These are phyloP conservation scores for Rhizopus delemar DNA, from an alignment of 371 early-diverging fungal species.

Conservation along the genomic window DNA sequence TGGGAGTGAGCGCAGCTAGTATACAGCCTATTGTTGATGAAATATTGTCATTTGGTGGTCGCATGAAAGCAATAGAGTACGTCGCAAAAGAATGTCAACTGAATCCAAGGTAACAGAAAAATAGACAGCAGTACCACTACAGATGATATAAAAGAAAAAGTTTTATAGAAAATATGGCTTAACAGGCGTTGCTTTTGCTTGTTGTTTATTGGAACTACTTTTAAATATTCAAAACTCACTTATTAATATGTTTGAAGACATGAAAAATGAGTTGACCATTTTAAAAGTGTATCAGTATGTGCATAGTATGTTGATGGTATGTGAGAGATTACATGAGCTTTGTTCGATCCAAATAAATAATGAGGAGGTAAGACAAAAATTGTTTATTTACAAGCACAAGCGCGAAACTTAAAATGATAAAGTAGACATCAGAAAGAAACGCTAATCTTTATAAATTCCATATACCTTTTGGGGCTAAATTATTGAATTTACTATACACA, in stretches of 20 bases:
- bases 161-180: conserved; percentile 44
- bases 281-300: conserved; percentile 39
- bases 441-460: conserved; percentile 29
- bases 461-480: conserved; percentile 46
- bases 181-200: conserved; percentile 51
- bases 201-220: conserved; percentile 42
- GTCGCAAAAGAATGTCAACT: conserved; percentile 35
- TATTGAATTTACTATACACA: conserved; percentile 40
- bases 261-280: conserved; percentile 20
- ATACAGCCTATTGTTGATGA: conserved; percentile 29
- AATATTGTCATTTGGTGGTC: conserved; percentile 38
- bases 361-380: background rate
- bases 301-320: conserved; percentile 21
- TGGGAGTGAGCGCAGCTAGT: conserved; percentile 41
- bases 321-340: conserved; percentile 5
- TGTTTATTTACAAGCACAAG: no score
- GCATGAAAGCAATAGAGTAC: conserved; percentile 33
- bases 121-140: background rate
- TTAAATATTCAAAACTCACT: conserved; percentile 43
- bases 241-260: conserved; percentile 25
- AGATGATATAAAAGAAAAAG: background rate
- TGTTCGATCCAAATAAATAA: conserved; percentile 5
- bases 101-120: conserved; percentile 28
- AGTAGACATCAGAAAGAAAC: background rate
- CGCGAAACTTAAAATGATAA: background rate